These are phyloP conservation scores for Trichaptum fuscoviolaceum DNA, from an alignment of 768 basidiomycete species.

Conservation along the genomic window DNA sequence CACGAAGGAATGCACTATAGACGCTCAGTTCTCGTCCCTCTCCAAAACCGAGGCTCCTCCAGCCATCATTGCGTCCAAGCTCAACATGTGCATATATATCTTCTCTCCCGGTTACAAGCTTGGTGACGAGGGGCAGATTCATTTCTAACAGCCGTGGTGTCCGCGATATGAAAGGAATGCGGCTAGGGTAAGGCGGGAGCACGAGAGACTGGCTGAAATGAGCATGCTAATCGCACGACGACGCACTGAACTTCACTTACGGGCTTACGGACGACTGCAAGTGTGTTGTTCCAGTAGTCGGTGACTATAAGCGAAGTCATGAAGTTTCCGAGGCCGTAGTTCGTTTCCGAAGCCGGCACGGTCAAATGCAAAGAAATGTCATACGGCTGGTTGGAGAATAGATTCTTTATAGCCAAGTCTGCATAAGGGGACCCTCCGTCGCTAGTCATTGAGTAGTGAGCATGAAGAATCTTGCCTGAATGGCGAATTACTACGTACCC, in stretches of 20 bases:
- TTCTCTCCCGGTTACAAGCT: conserved; percentile 45
- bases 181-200: conserved; percentile 32
- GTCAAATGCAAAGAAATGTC: conserved; percentile 63
- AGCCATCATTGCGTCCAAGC: conserved; percentile 67
- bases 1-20: conserved; percentile 52
- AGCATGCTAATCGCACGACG: conserved; percentile 1
- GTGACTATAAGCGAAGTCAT: conserved; percentile 65
- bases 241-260: conserved; percentile 37
- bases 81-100: conserved; percentile 56
- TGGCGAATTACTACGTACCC: conserved; percentile 45
- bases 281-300: conserved; percentile 57
- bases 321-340: conserved; percentile 77
- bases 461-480: not conserved
- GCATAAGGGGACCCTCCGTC: conserved; percentile 66
- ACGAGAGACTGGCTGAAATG: conserved; percentile 48
- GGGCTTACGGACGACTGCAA: conserved; percentile 55
- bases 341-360: conserved; percentile 62
- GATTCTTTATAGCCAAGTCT: conserved; percentile 39
- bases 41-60: conserved; percentile 65
- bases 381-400: conserved; percentile 64
- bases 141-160: conserved; percentile 40
- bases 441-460: conserved; percentile 28
- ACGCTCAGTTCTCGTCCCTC: conserved; percentile 72
- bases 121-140: conserved; percentile 51
- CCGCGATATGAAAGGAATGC: conserved; percentile 33